These are phyloP conservation scores for Lasiosphaeria hispida DNA, from an alignment of 495 filamentous ascomycete species.

Conservation along the genomic window DNA sequence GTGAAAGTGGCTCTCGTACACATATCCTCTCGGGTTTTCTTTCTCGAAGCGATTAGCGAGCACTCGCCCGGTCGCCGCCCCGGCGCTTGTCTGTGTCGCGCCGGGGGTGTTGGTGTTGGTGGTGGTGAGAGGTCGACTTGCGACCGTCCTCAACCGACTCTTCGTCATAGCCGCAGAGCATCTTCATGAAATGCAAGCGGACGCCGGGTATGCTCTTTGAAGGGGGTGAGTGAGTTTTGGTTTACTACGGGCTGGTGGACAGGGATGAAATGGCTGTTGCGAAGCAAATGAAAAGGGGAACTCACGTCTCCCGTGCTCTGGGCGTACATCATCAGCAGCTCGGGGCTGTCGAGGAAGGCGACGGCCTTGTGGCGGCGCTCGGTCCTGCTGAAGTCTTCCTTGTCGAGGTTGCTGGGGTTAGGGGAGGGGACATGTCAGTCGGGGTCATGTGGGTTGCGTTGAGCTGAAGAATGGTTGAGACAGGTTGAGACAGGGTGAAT, in stretches of 20 bases:
- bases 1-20: too few relatives aligned
- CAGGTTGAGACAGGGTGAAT: neutral
- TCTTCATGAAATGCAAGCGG: constrained; percentile 47
- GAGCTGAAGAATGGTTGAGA: neutral
- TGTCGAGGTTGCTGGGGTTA: constrained; percentile 7
- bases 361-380: constrained; percentile 44
- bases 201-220: constrained; percentile 46
- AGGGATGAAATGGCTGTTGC: neutral
- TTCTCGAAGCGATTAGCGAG: neutral
- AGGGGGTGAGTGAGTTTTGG: neutral
- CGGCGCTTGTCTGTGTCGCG: constrained; percentile 16
- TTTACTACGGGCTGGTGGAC: neutral
- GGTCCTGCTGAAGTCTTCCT: constrained; percentile 26
- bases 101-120: neutral
- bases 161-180: constrained; percentile 50
- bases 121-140: neutral
- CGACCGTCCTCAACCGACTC: neutral
- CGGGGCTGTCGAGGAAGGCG: constrained; percentile 47
- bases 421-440: neutral
- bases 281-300: constrained; percentile 8
- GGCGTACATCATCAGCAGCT: constrained; percentile 54
- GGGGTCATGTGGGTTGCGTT: neutral
- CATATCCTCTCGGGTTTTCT: too few relatives aligned
- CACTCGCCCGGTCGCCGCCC: constrained; percentile 14
- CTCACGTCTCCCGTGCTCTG: constrained; percentile 46